These are phyloP conservation scores for Mortierella hygrophila DNA, from an alignment of 192 early-diverging fungal genomes.

Conservation along the genomic window DNA sequence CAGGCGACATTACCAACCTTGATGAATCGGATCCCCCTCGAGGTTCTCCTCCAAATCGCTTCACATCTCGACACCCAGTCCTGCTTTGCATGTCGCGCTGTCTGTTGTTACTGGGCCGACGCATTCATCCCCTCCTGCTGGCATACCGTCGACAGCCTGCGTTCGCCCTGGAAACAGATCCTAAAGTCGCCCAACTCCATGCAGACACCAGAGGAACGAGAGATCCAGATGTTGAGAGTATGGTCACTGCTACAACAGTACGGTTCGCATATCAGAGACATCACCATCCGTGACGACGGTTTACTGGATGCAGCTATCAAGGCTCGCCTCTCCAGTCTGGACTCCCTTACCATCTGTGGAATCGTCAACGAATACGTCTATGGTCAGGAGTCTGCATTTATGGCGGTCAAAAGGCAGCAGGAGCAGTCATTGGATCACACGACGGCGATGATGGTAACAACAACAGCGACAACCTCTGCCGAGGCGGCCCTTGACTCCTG, in stretches of 20 bases:
- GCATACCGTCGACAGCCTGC: not conserved
- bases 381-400: not conserved
- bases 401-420: not conserved
- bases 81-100: not conserved
- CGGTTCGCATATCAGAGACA: not conserved
- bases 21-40: not conserved
- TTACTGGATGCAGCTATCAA: not conserved
- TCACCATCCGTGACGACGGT: not conserved
- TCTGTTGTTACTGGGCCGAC: not conserved
- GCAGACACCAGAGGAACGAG: not conserved
- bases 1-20: not conserved
- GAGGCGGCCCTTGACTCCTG: not conserved
- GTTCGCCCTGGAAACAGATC: not conserved
- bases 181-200: not conserved
- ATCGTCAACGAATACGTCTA: not conserved
- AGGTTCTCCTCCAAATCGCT: not conserved
- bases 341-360: not conserved
- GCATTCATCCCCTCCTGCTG: not conserved
- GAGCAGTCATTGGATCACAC: not conserved
- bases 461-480: not conserved
- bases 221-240: not conserved
- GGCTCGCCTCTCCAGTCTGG: not conserved
- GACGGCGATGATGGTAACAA: not conserved
- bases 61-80: not conserved
- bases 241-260: not conserved